Conservation (phyloP, 2,329 filamentous ascomycete species). For the Aspergillus carbonarius region DNA sequence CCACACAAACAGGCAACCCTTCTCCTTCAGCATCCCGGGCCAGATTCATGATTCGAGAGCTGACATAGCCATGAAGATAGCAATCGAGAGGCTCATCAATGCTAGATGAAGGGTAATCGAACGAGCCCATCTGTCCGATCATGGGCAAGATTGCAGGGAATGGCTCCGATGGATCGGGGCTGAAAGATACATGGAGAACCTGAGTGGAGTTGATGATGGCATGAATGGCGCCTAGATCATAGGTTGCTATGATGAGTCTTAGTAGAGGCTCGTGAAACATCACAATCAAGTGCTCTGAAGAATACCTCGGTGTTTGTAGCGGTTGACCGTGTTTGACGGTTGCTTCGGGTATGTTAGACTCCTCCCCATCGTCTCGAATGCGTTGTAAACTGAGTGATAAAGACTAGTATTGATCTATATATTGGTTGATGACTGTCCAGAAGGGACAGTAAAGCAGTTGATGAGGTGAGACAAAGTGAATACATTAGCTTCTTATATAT, state of each 20-base stretch:
- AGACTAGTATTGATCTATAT: background rate
- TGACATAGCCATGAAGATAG: conserved; percentile 84
- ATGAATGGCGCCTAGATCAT: conserved; percentile 72
- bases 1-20: conserved; percentile 69
- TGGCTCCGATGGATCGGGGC: conserved; percentile 57
- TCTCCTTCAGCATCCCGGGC: conserved; percentile 46
- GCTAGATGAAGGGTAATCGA: conserved; percentile 59
- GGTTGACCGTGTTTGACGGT: conserved; percentile 64
- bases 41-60: conserved; percentile 71
- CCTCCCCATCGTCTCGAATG: conserved; percentile 38
- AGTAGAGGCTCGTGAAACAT: conserved; percentile 3
- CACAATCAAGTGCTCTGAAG: background rate
- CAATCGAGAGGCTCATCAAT: conserved; percentile 67
- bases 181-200: conserved; percentile 79
- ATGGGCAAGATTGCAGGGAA: conserved; percentile 80
- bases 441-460: background rate
- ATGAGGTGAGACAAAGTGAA: background rate
- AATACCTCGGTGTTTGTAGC: conserved; percentile 64
- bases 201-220: conserved; percentile 70
- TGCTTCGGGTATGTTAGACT: conserved; percentile 61
- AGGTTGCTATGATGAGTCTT: conserved; percentile 55
- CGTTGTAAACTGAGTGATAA: background rate
- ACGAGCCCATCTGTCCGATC: conserved; percentile 81
- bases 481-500: background rate
- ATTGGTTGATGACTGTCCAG: background rate